A percentile compares a stretch with the other conserved stretches of the same genome.
Conservation (phyloP, 2,329 filamentous ascomycete genomes). For the Bipolaris oryzae region DNA sequence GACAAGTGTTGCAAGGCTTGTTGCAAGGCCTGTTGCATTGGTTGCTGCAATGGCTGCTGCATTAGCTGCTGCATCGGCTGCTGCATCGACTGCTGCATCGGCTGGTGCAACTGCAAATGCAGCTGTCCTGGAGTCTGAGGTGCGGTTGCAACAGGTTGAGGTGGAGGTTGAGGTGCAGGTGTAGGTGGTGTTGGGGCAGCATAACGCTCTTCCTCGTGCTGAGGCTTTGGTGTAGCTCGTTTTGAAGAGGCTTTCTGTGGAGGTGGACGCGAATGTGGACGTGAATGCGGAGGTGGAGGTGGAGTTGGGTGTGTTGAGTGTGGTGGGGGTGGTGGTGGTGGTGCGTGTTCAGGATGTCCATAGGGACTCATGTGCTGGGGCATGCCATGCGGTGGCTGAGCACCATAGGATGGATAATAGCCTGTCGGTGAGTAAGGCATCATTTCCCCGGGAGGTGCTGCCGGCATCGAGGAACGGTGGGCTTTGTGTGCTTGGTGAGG, state of each 20-base stretch:
- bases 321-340: neutral
- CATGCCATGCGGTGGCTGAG: conserved; percentile 38
- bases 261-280: conserved; percentile 38
- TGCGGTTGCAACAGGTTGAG: conserved; percentile 24
- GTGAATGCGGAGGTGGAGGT: conserved; percentile 29
- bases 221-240: conserved; percentile 37
- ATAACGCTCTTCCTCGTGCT: conserved; percentile 25
- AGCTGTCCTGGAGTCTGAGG: conserved; percentile 15
- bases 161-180: conserved; percentile 22
- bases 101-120: conserved; percentile 11
- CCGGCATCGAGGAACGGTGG: conserved; percentile 46
- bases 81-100: conserved; percentile 14
- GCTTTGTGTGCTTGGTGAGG: conserved; percentile 24
- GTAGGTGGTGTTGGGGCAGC: conserved; percentile 32
- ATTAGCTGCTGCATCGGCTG: conserved; percentile 10
- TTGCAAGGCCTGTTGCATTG: conserved; percentile 9
- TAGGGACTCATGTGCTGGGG: conserved; percentile 36
- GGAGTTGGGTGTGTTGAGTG: conserved; percentile 2
- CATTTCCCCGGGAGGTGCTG: conserved; percentile 36
- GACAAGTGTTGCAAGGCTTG: conserved; percentile 6
- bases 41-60: conserved; percentile 7
- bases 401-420: conserved; percentile 40
- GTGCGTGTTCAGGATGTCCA: conserved; percentile 20
- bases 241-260: conserved; percentile 35
- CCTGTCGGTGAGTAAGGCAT: conserved; percentile 42